These are phyloP conservation scores for Auricularia sp. DNA, from an alignment of 768 basidiomycete genomes.

Conservation along the genomic window DNA sequence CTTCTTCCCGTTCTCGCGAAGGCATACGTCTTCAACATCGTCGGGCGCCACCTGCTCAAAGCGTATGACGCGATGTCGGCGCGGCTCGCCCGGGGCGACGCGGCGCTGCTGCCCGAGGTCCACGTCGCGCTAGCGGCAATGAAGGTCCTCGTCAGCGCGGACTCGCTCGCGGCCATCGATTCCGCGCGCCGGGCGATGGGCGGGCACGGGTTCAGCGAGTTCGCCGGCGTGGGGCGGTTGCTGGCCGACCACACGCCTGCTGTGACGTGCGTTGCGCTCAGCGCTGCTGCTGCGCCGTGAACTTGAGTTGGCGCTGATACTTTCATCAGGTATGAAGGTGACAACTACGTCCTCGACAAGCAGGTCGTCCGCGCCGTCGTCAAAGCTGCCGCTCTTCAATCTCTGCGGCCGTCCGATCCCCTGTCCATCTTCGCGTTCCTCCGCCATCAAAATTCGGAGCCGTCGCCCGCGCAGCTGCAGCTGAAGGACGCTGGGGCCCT, in stretches of 20 bases:
- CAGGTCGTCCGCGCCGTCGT: slow-evolving; percentile 66
- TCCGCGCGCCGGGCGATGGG: slow-evolving; percentile 61
- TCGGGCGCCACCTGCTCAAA: slow-evolving; percentile 47
- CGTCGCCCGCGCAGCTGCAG: neutral
- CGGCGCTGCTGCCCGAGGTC: slow-evolving; percentile 56
- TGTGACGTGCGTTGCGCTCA: slow-evolving; percentile 6
- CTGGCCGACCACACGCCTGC: slow-evolving; percentile 8
- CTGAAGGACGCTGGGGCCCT: neutral
- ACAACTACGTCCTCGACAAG: slow-evolving; percentile 66
- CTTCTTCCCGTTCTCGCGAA: slow-evolving; percentile 61
- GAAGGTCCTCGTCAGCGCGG: slow-evolving; percentile 48
- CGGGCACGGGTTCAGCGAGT: slow-evolving; percentile 67
- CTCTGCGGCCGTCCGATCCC: neutral
- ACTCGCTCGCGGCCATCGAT: slow-evolving; percentile 50
- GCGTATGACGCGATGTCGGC: slow-evolving; percentile 41
- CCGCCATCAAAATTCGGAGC: neutral
- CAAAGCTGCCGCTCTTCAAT: slow-evolving; percentile 36
- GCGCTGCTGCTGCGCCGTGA: neutral
- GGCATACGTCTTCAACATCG: slow-evolving; percentile 57
- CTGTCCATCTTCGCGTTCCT: neutral
- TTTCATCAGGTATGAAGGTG: slow-evolving; percentile 54
- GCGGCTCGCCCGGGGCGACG: slow-evolving; percentile 45
- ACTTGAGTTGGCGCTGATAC: neutral
- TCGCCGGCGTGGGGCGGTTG: slow-evolving; percentile 50
- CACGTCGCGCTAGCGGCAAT: slow-evolving; percentile 63